phyloP scores from a whole-genome alignment of 371 early-diverging fungal genomes.

The Thermomucor indicae-seudaticae region DNA sequence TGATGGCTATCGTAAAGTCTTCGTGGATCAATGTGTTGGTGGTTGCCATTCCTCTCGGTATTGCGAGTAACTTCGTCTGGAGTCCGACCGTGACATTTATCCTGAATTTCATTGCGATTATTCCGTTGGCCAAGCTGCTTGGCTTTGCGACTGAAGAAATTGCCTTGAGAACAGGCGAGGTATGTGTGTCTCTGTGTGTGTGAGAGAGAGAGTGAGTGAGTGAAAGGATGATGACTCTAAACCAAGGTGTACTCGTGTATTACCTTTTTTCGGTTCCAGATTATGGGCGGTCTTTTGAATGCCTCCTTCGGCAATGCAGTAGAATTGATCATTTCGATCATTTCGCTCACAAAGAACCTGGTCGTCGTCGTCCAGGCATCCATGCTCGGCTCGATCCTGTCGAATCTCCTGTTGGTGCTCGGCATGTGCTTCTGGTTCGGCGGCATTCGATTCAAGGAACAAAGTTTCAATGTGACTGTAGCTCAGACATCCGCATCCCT shows the following conservation, averaged over 20 bases:
- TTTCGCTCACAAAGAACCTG: constrained; percentile 73
- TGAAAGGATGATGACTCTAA: too few relatives aligned
- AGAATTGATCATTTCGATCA: constrained; percentile 75
- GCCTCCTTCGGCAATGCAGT: constrained; percentile 87
- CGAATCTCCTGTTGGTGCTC: constrained; percentile 74
- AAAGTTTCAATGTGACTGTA: constrained; percentile 73
- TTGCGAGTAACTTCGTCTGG: constrained; percentile 61
- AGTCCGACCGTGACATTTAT: constrained; percentile 62
- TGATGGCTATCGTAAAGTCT: constrained; percentile 43
- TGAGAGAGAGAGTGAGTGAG: too few relatives aligned
- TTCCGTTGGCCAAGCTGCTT: constrained; percentile 76
- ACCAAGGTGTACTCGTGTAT: neutral
- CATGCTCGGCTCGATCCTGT: constrained; percentile 84
- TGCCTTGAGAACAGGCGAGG: constrained; percentile 60
- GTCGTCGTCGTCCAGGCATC: constrained; percentile 83
- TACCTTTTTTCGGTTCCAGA: constrained; percentile 18
- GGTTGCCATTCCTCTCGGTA: constrained; percentile 75
- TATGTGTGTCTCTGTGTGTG: constrained; percentile 7
- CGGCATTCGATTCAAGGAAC: constrained; percentile 62
- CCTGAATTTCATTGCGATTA: constrained; percentile 86
- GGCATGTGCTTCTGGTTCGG: constrained; percentile 82
- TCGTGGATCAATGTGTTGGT: constrained; percentile 64
- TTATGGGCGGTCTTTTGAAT: constrained; percentile 88
- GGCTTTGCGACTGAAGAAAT: constrained; percentile 64
- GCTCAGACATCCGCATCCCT: constrained; percentile 81